Percentiles rank a stretch among this genome's conserved stretches.
These are phyloP conservation scores for Fraxinus ornus DNA, from an alignment of 305 asterid genomes.

Conservation along the genomic window DNA sequence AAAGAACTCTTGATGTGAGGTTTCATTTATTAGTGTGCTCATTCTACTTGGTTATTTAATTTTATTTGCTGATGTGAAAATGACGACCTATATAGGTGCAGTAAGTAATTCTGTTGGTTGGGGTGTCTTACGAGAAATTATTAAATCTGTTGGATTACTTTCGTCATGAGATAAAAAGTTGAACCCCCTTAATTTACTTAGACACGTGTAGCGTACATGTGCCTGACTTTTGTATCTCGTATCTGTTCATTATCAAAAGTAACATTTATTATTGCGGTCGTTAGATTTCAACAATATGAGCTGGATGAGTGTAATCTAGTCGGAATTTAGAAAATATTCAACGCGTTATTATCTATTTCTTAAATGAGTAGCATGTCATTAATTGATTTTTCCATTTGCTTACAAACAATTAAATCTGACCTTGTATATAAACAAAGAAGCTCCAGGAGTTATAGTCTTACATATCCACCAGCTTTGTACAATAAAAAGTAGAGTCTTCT, in stretches of 20 bases:
- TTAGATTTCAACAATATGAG: neutral
- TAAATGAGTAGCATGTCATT: neutral
- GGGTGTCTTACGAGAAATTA: neutral
- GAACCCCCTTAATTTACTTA: neutral
- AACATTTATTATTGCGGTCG: neutral
- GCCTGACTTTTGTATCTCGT: neutral
- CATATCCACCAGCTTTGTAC: neutral
- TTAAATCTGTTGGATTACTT: neutral
- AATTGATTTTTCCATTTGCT: neutral
- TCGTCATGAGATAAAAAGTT: neutral
- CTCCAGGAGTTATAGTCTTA: neutral
- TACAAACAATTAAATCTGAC: slow-evolving; percentile 2
- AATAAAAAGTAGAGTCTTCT: neutral
- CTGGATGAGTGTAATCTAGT: slow-evolving; percentile 1
- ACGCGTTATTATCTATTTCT: neutral
- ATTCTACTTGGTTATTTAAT: neutral
- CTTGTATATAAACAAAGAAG: neutral
- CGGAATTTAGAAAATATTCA: neutral
- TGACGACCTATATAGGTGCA: neutral
- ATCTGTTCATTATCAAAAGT: neutral
- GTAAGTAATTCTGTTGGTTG: neutral
- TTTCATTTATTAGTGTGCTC: neutral
- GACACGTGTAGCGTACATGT: neutral
- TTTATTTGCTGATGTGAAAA: neutral
- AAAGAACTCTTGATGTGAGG: neutral